Evolutionary conservation across 2,329 filamentous ascomycete genomes (phyloP).

Genomic region (Clonostachys solani): DNA sequence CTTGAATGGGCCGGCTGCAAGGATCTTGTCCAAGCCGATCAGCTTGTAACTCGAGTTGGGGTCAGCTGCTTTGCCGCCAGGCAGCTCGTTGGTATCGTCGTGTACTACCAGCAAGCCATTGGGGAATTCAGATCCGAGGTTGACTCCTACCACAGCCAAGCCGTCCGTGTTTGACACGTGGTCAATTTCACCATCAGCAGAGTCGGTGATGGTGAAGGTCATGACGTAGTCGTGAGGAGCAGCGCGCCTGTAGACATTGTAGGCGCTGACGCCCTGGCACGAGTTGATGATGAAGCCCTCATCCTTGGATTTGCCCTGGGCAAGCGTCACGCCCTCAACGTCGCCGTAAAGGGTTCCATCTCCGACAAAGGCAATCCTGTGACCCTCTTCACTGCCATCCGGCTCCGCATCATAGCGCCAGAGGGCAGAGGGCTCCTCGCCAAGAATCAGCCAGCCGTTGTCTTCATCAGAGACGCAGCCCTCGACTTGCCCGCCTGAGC

Average conservation of each 20-base stretch:
- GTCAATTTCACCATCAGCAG: slow-evolving; percentile 35
- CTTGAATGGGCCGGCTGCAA: slow-evolving; percentile 17
- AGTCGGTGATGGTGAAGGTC: slow-evolving; percentile 40
- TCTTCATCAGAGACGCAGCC: slow-evolving; percentile 48
- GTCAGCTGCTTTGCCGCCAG: slow-evolving; percentile 33
- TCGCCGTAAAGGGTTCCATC: slow-evolving; percentile 44
- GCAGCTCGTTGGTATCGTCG: slow-evolving; percentile 47
- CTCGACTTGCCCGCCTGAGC: slow-evolving; percentile 47
- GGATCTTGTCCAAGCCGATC: slow-evolving; percentile 31
- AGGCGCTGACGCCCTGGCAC: slow-evolving; percentile 47
- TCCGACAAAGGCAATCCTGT: slow-evolving; percentile 33
- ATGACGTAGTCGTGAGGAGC: slow-evolving; percentile 42
- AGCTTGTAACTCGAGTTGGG: slow-evolving; percentile 46
- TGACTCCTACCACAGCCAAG: slow-evolving; percentile 37
- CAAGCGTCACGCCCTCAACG: slow-evolving; percentile 48
- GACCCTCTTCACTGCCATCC: slow-evolving; percentile 24
- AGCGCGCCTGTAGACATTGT: slow-evolving; percentile 43
- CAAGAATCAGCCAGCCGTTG: slow-evolving; percentile 44
- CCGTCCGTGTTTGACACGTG: slow-evolving; percentile 50
- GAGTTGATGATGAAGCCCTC: slow-evolving; percentile 47
- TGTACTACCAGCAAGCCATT: slow-evolving; percentile 44
- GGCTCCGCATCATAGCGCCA: slow-evolving; percentile 50
- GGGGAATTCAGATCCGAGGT: slow-evolving; percentile 33
- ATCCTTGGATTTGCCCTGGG: slow-evolving; percentile 35
- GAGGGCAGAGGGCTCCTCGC: slow-evolving; percentile 45